Conservation (phyloP, 345 rosid genomes). For the Salix brachista region DNA sequence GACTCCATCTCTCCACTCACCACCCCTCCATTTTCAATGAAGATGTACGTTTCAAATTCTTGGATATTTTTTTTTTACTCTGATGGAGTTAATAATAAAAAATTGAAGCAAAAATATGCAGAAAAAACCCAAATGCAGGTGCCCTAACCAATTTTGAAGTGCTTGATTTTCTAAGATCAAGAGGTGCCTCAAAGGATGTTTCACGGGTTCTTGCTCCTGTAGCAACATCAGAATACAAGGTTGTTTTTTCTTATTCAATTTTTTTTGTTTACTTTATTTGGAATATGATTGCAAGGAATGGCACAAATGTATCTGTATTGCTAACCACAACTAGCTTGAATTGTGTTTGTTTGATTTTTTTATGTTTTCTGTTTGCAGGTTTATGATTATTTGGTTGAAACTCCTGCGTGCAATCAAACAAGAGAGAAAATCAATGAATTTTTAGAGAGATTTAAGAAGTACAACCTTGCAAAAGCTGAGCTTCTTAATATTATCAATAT, state of each 20-base stretch:
- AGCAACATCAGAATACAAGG: conserved; percentile 68
- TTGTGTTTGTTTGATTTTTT: neutral
- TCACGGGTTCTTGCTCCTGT: conserved; percentile 60
- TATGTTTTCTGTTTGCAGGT: conserved; percentile 37
- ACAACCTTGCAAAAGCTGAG: conserved; percentile 73
- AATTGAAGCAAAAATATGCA: conserved; percentile 21
- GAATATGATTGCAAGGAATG: neutral
- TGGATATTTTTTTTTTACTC: neutral
- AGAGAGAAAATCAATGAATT: conserved; percentile 50
- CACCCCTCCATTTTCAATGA: neutral
- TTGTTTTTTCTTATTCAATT: conserved; percentile 8
- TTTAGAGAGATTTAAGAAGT: conserved; percentile 48
- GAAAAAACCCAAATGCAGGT: conserved; percentile 68
- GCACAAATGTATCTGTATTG: no score
- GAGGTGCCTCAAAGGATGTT: conserved; percentile 72
- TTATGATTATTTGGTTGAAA: conserved; percentile 60
- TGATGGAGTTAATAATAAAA: neutral
- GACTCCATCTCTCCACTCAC: no score
- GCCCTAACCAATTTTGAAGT: conserved; percentile 72
- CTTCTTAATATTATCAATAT: conserved; percentile 63
- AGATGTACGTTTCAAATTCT: conserved; percentile 8
- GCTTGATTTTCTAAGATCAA: conserved; percentile 54
- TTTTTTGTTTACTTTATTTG: neutral
- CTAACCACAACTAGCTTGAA: neutral
- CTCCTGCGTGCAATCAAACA: conserved; percentile 55